Evolutionary conservation across 139 green algal species (phyloP).

Genomic region (Ostreobium quekettii): DNA sequence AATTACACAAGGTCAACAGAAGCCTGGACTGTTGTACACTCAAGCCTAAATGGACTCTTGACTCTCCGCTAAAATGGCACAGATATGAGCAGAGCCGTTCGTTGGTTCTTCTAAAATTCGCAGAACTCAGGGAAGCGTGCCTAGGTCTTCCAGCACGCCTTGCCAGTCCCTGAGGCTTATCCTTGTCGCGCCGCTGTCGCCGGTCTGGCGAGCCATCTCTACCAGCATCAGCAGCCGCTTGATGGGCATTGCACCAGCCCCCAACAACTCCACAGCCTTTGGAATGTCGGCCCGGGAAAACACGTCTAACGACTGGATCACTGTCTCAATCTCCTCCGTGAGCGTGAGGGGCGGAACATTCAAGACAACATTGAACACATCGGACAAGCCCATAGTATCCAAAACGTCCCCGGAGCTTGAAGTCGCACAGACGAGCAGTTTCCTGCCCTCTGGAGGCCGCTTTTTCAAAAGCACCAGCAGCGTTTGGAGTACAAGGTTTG

Average conservation of each 20-base stretch:
- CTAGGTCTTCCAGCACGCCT: conserved; percentile 49
- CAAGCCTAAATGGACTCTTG: no score
- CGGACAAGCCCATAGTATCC: conserved; percentile 57
- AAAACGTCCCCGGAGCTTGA: conserved; percentile 44
- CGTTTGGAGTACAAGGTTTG: conserved; percentile 83
- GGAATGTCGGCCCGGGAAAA: conserved; percentile 47
- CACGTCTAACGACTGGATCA: conserved; percentile 55
- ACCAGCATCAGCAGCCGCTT: conserved; percentile 94
- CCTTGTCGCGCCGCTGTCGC: not conserved
- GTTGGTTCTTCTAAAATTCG: no score
- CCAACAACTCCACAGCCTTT: conserved; percentile 36
- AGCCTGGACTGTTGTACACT: no score
- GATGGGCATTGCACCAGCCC: conserved; percentile 58
- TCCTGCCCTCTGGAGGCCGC: conserved; percentile 69
- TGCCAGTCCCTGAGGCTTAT: conserved; percentile 45
- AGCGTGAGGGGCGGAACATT: conserved; percentile 67
- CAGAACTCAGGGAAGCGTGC: no score
- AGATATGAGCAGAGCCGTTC: no score
- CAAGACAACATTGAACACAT: conserved; percentile 83
- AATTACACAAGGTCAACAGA: no score
- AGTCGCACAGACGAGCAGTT: conserved; percentile 84
- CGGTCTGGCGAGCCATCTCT: conserved; percentile 78
- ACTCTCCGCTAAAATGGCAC: no score
- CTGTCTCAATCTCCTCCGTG: conserved; percentile 51
- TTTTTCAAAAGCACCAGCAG: conserved; percentile 93